Conservation (phyloP, 495 filamentous ascomycete genomes). For the Talaromyces wortmannii region DNA sequence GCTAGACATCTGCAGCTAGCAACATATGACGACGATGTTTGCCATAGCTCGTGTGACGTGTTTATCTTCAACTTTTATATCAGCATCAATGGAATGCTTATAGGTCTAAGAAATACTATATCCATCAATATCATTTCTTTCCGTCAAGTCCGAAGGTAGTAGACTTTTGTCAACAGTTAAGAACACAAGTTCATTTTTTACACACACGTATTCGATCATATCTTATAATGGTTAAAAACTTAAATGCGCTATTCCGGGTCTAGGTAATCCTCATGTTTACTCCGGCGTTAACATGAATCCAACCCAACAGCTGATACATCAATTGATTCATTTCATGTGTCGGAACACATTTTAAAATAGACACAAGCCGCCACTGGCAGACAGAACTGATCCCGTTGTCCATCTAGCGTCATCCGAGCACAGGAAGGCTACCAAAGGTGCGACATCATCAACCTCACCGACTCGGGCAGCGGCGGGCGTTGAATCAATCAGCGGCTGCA, state of each 20-base stretch:
- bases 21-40: neutral
- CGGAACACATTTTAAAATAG: neutral
- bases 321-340: no score
- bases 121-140: no score
- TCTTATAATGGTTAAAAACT: neutral
- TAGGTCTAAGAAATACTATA: neutral
- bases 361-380: neutral
- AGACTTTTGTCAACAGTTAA: no score
- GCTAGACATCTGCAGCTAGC: neutral
- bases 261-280: neutral
- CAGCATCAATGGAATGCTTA: neutral
- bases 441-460: slow-evolving; percentile 10
- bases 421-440: slow-evolving; percentile 7
- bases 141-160: no score
- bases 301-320: neutral
- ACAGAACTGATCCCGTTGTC: slow-evolving; percentile 6
- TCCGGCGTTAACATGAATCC: neutral
- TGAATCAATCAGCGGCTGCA: slow-evolving; percentile 9
- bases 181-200: neutral
- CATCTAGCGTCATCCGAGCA: slow-evolving; percentile 7
- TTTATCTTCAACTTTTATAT: neutral
- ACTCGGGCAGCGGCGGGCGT: slow-evolving; percentile 8
- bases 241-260: neutral
- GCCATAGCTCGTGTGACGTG: neutral
- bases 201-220: neutral